These are phyloP conservation scores for Coffea humblotiana DNA, from an alignment of 305 asterid genomes.

Conservation along the genomic window DNA sequence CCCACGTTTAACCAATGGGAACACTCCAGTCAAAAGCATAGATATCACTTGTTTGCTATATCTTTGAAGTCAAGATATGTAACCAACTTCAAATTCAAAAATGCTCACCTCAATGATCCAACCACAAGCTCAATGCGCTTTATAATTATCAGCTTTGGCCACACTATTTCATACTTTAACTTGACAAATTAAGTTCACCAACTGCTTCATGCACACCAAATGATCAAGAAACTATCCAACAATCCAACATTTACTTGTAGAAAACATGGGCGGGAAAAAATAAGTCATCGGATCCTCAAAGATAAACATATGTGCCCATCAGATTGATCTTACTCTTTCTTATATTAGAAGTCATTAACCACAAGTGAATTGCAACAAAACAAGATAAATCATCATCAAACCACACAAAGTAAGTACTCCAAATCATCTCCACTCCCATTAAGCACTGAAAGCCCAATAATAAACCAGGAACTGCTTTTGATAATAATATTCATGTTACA, in stretches of 20 bases:
- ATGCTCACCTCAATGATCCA: background rate
- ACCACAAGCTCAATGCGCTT: background rate
- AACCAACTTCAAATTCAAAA: background rate
- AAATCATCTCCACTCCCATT: background rate
- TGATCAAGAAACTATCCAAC: background rate
- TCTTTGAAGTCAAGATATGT: background rate
- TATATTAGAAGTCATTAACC: background rate
- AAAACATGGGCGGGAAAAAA: background rate
- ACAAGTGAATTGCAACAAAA: background rate
- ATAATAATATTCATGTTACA: background rate
- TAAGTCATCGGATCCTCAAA: background rate
- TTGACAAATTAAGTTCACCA: background rate
- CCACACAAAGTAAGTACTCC: background rate
- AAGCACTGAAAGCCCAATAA: background rate
- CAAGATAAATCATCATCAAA: background rate
- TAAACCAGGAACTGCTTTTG: background rate
- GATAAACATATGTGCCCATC: background rate
- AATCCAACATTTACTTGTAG: background rate
- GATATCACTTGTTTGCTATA: background rate
- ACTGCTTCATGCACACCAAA: conserved; percentile 3
- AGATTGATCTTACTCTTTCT: background rate
- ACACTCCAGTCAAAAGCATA: background rate
- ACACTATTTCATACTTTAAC: background rate
- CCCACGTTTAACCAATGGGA: background rate
- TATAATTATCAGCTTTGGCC: background rate